Conservation (phyloP, 345 rosid species). For the Heritiera littoralis region DNA sequence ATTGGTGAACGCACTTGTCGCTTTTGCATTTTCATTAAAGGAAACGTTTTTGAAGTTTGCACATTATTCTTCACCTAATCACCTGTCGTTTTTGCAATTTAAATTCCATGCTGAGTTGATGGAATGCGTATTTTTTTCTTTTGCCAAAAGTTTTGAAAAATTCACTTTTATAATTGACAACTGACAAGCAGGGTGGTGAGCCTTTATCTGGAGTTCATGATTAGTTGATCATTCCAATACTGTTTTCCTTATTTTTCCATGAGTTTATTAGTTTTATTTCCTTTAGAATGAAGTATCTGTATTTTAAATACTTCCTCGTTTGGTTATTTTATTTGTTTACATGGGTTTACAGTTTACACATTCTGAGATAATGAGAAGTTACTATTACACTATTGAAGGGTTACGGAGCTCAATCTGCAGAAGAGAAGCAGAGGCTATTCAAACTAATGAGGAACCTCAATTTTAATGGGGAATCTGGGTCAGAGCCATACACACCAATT, state of each 20-base stretch:
- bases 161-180: neutral
- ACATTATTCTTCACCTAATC: neutral
- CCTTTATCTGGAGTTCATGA: slow-evolving; percentile 1
- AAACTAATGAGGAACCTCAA: slow-evolving; percentile 70
- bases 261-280: neutral
- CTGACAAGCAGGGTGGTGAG: neutral
- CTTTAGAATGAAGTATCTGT: neutral
- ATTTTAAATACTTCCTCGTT: neutral
- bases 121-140: neutral
- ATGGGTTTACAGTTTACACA: neutral
- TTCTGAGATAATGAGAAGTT: slow-evolving; percentile 14
- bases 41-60: slow-evolving; percentile 13
- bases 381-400: slow-evolving; percentile 50
- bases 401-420: slow-evolving; percentile 63
- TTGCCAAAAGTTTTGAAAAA: neutral
- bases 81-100: neutral
- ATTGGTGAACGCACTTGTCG: neutral
- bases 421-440: neutral
- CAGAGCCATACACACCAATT: slow-evolving; percentile 70
- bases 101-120: neutral
- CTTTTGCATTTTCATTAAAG: neutral
- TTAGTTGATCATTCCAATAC: neutral
- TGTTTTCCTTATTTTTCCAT: neutral
- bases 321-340: neutral
- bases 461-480: slow-evolving; percentile 89